A percentile compares a stretch with the other conserved stretches of the same genome.
phyloP scores from a whole-genome alignment of 805 yeast genomes.

The Suhomyces emberorum region DNA sequence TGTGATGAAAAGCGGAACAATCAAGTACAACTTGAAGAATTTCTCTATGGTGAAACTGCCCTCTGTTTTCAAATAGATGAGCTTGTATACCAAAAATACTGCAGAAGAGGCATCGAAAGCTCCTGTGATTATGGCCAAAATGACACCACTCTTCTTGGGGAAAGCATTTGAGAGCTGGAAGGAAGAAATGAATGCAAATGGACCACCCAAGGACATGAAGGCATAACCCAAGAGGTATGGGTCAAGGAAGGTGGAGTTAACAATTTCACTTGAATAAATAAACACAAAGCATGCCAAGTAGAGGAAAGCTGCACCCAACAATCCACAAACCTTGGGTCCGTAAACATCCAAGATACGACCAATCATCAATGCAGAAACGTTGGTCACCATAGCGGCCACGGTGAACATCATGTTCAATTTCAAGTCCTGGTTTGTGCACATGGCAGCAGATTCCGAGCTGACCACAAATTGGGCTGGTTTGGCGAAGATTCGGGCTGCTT shows the following conservation, averaged over 20 bases:
- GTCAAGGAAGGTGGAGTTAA: constrained; percentile 32
- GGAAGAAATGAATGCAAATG: constrained; percentile 53
- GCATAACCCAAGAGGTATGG: constrained; percentile 53
- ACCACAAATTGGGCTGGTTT: background rate
- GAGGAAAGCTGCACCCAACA: constrained; percentile 48
- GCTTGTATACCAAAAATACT: constrained; percentile 47
- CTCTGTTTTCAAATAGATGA: constrained; percentile 32
- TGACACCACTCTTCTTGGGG: constrained; percentile 50
- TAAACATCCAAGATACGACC: constrained; percentile 48
- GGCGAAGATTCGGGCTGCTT: background rate
- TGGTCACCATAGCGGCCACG: constrained; percentile 54
- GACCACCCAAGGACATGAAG: constrained; percentile 56
- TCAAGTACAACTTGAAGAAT: constrained; percentile 46
- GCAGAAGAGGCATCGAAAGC: constrained; percentile 61
- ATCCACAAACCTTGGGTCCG: constrained; percentile 54
- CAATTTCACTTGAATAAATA: constrained; percentile 30
- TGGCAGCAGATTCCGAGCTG: constrained; percentile 15
- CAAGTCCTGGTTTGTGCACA: constrained; percentile 53
- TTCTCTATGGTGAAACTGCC: constrained; percentile 36
- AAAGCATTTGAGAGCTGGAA: constrained; percentile 57
- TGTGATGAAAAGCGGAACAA: constrained; percentile 50
- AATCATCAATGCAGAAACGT: constrained; percentile 50
- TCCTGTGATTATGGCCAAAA: constrained; percentile 53
- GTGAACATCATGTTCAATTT: constrained; percentile 58
- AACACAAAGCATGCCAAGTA: constrained; percentile 45